A percentile compares a stretch with the other conserved stretches of the same genome.
Conservation (phyloP, 495 filamentous ascomycete species). For the Hypoxylon fuscum region DNA sequence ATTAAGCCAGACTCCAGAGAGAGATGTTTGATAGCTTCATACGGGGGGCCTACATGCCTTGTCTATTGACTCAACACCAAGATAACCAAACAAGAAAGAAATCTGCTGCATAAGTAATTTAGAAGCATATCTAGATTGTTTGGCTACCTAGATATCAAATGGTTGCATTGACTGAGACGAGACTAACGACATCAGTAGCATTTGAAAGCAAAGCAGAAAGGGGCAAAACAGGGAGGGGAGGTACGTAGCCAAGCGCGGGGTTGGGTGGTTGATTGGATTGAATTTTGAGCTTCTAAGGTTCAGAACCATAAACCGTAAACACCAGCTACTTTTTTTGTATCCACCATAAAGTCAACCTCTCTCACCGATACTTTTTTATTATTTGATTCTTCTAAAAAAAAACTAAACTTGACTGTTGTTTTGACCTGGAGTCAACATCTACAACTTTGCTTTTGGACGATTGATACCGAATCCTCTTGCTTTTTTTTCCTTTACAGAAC, state of each 20-base stretch:
- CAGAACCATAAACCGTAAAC: conserved; percentile 15
- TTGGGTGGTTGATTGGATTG: conserved; percentile 30
- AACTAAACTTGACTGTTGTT: conserved; percentile 26
- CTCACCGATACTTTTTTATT: conserved; percentile 40
- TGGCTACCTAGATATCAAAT: neutral
- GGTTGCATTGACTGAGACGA: neutral
- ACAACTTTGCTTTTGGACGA: neutral
- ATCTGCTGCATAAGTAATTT: too few species aligned
- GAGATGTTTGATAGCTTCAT: conserved; percentile 8
- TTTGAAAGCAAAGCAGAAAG: neutral
- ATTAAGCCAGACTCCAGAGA: conserved; percentile 28
- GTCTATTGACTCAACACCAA: too few species aligned
- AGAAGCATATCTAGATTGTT: too few species aligned
- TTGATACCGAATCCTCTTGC: conserved; percentile 2
- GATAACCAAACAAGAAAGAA: neutral
- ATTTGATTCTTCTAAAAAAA: too few species aligned
- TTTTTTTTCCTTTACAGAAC: conserved; percentile 1
- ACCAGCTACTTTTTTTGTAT: conserved; percentile 25
- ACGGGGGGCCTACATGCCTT: too few species aligned
- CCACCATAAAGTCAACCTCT: conserved; percentile 29
- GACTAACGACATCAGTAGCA: neutral
- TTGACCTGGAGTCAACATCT: conserved; percentile 40
- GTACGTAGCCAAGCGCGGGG: conserved; percentile 38
- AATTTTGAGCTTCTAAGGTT: conserved; percentile 21
- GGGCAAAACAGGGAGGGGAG: conserved; percentile 12